Conservation (phyloP, 176 grass and related monocot genomes). For the Saccharum spontaneum region DNA sequence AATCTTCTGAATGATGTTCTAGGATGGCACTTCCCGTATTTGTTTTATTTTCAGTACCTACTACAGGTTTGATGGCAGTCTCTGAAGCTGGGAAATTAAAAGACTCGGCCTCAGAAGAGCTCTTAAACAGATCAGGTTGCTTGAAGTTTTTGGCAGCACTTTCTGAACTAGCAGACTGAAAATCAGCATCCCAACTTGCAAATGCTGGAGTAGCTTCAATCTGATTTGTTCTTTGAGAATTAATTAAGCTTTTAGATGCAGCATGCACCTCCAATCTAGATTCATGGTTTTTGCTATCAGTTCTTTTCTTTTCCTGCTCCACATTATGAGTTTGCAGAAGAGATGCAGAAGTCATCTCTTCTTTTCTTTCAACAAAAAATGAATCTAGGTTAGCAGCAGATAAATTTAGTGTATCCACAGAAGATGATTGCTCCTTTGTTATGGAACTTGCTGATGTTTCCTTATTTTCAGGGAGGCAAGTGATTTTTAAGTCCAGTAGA, state of each 20-base stretch:
- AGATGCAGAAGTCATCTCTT: slow-evolving; percentile 30
- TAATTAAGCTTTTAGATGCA: slow-evolving; percentile 24
- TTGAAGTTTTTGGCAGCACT: slow-evolving; percentile 26
- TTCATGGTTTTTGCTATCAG: slow-evolving; percentile 27
- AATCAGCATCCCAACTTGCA: slow-evolving; percentile 80
- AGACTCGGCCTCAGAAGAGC: slow-evolving; percentile 21
- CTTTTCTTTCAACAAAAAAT: slow-evolving; percentile 63
- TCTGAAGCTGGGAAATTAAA: slow-evolving; percentile 30
- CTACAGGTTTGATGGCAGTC: slow-evolving; percentile 16
- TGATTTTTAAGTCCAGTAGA: slow-evolving; percentile 76
- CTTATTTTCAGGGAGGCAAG: slow-evolving; percentile 47
- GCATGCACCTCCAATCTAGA: slow-evolving; percentile 28
- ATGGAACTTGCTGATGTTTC: slow-evolving; percentile 35
- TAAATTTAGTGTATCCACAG: slow-evolving; percentile 40
- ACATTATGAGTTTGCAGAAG: slow-evolving; percentile 16
- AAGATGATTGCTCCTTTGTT: slow-evolving; percentile 35
- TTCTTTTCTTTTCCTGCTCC: slow-evolving; percentile 39
- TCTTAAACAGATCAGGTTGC: slow-evolving; percentile 60
- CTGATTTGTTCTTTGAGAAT: slow-evolving; percentile 36
- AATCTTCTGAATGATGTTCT: slow-evolving; percentile 41
- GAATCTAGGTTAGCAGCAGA: slow-evolving; percentile 63
- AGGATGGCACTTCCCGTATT: slow-evolving; percentile 12
- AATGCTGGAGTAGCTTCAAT: slow-evolving; percentile 53
- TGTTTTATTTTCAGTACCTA: slow-evolving; percentile 47
- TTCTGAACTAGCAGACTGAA: slow-evolving; percentile 48